Conservation (phyloP, 345 rosid species). For the Hibiscus tridactylites region DNA sequence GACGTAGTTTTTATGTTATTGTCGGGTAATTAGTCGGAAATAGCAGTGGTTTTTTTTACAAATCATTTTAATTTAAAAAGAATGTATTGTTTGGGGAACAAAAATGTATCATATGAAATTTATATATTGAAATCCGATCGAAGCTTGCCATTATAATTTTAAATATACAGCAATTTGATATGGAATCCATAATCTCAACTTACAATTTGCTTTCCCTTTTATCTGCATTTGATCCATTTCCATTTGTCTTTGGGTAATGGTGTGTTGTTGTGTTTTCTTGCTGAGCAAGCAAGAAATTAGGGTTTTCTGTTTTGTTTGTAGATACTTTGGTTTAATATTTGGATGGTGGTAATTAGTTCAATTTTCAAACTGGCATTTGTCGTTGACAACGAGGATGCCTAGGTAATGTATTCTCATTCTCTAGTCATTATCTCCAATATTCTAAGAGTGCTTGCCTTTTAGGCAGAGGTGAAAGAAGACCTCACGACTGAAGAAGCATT, state of each 20-base stretch:
- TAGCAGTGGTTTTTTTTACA: too few species aligned
- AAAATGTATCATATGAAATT: neutral
- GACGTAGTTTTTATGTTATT: too few species aligned
- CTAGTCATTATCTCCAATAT: neutral
- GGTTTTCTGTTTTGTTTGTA: neutral
- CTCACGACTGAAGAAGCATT: constrained; percentile 65
- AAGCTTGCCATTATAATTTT: neutral
- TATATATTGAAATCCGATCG: too few species aligned
- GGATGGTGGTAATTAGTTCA: neutral
- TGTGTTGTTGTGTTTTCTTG: neutral
- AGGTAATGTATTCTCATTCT: neutral
- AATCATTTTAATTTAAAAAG: neutral
- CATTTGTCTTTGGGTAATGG: neutral
- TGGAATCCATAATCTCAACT: neutral
- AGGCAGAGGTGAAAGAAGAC: constrained; percentile 94
- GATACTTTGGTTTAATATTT: neutral
- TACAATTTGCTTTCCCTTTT: neutral
- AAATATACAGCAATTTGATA: neutral
- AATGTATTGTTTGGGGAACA: neutral
- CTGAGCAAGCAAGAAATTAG: neutral
- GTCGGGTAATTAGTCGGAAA: too few species aligned
- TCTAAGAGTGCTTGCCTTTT: constrained; percentile 11
- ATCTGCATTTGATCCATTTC: neutral
- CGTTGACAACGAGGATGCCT: neutral
- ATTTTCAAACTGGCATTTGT: neutral